These are phyloP conservation scores for Metrosideros polymorpha DNA, from an alignment of 441 rosid species.

Conservation along the genomic window DNA sequence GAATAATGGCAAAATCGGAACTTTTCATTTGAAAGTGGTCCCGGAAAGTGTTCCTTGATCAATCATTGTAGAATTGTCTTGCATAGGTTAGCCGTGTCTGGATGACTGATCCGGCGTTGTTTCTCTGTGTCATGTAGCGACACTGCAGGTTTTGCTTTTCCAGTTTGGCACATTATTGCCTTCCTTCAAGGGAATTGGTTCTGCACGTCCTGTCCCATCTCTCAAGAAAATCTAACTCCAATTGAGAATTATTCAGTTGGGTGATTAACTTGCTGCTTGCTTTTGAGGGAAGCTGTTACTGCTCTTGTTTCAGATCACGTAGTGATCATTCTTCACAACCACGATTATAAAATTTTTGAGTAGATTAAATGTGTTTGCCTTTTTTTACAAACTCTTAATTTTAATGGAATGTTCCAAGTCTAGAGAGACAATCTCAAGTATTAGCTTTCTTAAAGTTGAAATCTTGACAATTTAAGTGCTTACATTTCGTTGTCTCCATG, in stretches of 20 bases:
- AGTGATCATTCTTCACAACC: background rate
- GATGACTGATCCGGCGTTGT: background rate
- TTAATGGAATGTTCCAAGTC: background rate
- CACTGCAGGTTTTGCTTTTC: background rate
- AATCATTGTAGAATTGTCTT: background rate
- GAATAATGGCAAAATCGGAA: background rate
- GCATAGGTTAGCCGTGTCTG: background rate
- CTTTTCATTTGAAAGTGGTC: background rate
- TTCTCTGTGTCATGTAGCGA: background rate
- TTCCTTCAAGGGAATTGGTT: background rate
- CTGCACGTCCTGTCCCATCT: background rate
- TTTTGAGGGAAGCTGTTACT: background rate
- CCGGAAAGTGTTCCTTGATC: background rate
- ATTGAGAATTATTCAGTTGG: background rate
- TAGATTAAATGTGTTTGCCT: background rate
- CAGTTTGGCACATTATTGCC: background rate
- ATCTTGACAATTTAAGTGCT: background rate
- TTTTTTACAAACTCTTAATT: background rate
- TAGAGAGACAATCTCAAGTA: background rate
- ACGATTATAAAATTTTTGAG: background rate
- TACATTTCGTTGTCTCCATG: background rate
- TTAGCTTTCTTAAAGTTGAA: background rate
- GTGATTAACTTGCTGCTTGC: background rate
- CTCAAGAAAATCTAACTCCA: background rate
- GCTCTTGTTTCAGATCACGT: background rate